A percentile compares a stretch with the other conserved stretches of the same genome.
Evolutionary conservation across 805 yeast species (phyloP).

Genomic region (Candida endomychidarum): DNA sequence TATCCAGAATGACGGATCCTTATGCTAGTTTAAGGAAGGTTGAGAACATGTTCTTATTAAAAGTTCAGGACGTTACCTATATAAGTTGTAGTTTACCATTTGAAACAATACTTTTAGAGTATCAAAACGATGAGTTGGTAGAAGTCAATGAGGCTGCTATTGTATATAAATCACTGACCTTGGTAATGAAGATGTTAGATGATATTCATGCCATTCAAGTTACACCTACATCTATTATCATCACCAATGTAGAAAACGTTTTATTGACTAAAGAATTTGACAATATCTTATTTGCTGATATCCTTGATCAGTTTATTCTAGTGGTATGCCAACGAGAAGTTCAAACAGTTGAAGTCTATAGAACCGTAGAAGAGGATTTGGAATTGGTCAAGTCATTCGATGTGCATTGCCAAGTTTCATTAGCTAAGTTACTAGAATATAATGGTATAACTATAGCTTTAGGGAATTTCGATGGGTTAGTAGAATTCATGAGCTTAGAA

Average conservation of each 20-base stretch:
- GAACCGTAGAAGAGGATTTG: not conserved
- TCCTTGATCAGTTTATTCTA: not conserved
- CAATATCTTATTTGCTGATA: slow-evolving; percentile 8
- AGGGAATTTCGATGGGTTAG: slow-evolving; percentile 22
- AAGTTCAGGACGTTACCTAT: slow-evolving; percentile 20
- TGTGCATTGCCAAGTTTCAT: slow-evolving; percentile 13
- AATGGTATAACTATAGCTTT: slow-evolving; percentile 9
- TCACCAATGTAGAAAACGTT: slow-evolving; percentile 11
- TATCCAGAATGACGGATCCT: slow-evolving; percentile 23
- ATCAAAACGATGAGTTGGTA: slow-evolving; percentile 22
- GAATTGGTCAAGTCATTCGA: not conserved
- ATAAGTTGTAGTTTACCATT: slow-evolving; percentile 40
- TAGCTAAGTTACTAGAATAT: slow-evolving; percentile 10
- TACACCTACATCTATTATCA: slow-evolving; percentile 16
- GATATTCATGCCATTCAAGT: slow-evolving; percentile 26
- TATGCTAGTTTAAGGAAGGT: slow-evolving; percentile 34
- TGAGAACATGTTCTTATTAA: slow-evolving; percentile 18
- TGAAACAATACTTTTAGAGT: slow-evolving; percentile 36
- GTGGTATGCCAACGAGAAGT: not conserved
- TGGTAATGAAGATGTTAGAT: slow-evolving; percentile 13
- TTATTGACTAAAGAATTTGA: slow-evolving; percentile 5
- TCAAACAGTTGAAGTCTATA: not conserved
- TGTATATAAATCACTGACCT: slow-evolving; percentile 18
- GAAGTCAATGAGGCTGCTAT: slow-evolving; percentile 25
- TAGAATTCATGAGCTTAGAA: slow-evolving; percentile 4